A percentile compares a stretch with the other conserved stretches of the same genome.
These are phyloP conservation scores for Teunomyces pallodes DNA, from an alignment of 805 yeast genomes.

Conservation along the genomic window DNA sequence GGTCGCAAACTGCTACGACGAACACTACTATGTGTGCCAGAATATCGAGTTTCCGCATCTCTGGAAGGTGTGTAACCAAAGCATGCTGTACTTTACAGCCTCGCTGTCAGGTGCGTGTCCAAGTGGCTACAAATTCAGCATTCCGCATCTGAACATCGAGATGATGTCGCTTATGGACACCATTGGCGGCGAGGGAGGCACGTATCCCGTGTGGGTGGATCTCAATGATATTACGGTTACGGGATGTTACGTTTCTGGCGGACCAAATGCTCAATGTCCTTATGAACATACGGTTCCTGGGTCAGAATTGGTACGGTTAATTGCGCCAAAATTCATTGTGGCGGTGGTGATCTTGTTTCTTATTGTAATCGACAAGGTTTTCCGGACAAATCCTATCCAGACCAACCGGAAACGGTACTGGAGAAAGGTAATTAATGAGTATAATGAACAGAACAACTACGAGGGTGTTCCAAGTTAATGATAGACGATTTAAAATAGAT, in stretches of 20 bases:
- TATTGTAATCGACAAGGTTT: conserved; percentile 51
- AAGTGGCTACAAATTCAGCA: conserved; percentile 25
- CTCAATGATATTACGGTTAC: conserved; percentile 70
- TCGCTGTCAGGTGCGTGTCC: conserved; percentile 30
- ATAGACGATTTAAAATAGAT: conserved; percentile 36
- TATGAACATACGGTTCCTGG: conserved; percentile 56
- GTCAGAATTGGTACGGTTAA: conserved; percentile 57
- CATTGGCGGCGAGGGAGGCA: conserved; percentile 21
- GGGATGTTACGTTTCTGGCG: conserved; percentile 86
- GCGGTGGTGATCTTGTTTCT: conserved; percentile 49
- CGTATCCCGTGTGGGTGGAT: conserved; percentile 68
- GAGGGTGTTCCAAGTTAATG: conserved; percentile 72
- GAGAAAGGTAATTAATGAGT: conserved; percentile 58
- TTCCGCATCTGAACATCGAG: conserved; percentile 37
- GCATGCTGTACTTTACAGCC: conserved; percentile 45
- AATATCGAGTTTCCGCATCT: conserved; percentile 32
- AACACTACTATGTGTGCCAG: conserved; percentile 56
- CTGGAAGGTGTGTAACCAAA: conserved; percentile 37
- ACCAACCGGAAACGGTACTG: conserved; percentile 60
- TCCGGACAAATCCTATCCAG: conserved; percentile 66
- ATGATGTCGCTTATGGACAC: conserved; percentile 28
- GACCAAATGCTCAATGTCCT: conserved; percentile 75
- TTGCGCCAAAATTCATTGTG: conserved; percentile 66
- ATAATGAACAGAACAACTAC: conserved; percentile 59
- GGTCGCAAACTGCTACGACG: conserved; percentile 63